Evolutionary conservation across 768 basidiomycete genomes (phyloP).

Genomic region (Tulasnella sp.): DNA sequence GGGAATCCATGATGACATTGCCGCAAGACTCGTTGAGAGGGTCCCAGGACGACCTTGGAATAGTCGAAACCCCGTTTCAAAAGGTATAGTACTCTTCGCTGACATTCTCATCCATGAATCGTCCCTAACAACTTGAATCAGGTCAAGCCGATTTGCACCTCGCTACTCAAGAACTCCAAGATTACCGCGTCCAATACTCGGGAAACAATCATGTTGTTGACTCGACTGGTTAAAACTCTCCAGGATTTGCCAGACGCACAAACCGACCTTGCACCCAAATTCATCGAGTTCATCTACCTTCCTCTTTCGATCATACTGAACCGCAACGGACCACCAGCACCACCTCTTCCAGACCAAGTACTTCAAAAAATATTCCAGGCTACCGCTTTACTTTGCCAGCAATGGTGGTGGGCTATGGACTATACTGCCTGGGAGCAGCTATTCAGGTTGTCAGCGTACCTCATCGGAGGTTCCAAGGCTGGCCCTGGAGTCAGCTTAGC

Average conservation of each 20-base stretch:
- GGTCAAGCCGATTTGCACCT: conserved; percentile 69
- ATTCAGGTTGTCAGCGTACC: conserved; percentile 60
- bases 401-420: conserved; percentile 84
- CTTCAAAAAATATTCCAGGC: conserved; percentile 59
- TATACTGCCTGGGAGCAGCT: conserved; percentile 69
- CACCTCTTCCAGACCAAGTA: conserved; percentile 64
- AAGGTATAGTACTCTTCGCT: background rate
- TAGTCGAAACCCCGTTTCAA: background rate
- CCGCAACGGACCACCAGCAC: conserved; percentile 44
- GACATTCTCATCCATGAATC: background rate
- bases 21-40: background rate
- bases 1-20: background rate
- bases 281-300: conserved; percentile 78
- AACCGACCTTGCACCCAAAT: conserved; percentile 36
- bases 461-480: conserved; percentile 41
- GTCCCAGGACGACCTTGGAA: background rate
- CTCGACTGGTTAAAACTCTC: conserved; percentile 40
- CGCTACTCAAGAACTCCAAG: conserved; percentile 58
- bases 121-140: conserved; percentile 9
- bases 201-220: conserved; percentile 39
- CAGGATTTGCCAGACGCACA: conserved; percentile 25
- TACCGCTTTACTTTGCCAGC: conserved; percentile 46
- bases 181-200: conserved; percentile 46
- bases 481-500: conserved; percentile 28
- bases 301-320: conserved; percentile 78